phyloP scores from a whole-genome alignment of 352 stramenopile species.

The Globisporangium cylindrosporum region DNA sequence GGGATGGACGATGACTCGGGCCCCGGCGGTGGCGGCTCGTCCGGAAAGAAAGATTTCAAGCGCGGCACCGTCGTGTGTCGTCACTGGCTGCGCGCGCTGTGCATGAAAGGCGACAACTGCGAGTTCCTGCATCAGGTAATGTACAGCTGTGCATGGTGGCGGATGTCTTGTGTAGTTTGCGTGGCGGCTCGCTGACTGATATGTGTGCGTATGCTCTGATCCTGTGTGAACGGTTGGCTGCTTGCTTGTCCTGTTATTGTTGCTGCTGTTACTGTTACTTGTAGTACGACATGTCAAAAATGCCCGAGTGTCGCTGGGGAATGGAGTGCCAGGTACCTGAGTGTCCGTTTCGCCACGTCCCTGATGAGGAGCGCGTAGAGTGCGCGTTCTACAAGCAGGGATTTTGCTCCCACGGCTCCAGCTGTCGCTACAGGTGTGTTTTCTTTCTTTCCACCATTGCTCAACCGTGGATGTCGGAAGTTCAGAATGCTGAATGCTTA shows the following conservation, averaged over 20 bases:
- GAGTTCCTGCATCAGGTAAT: conserved; percentile 92
- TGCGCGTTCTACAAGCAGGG: conserved; percentile 98
- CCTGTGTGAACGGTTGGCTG: conserved; percentile 8
- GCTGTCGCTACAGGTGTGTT: conserved; percentile 88
- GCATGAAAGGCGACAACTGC: conserved; percentile 97
- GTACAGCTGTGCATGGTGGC: background rate
- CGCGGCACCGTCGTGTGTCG: conserved; percentile 95
- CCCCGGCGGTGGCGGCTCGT: conserved; percentile 38
- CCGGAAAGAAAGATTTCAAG: conserved; percentile 86
- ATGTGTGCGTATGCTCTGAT: background rate
- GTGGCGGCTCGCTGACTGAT: background rate
- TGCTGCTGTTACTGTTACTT: background rate
- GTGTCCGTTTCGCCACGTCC: conserved; percentile 96
- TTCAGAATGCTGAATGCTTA: background rate
- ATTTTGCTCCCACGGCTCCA: conserved; percentile 97
- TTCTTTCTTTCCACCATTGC: background rate
- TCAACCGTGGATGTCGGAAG: background rate
- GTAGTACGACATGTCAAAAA: conserved; percentile 95
- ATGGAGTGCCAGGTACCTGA: conserved; percentile 97
- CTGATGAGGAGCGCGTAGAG: conserved; percentile 94
- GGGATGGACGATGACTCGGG: conserved; percentile 37
- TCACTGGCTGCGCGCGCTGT: conserved; percentile 96
- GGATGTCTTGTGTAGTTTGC: background rate
- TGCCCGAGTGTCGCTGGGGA: conserved; percentile 96
- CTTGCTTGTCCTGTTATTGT: background rate